phyloP scores from a whole-genome alignment of 306 rosid genomes.

The Malus sylvestris region DNA sequence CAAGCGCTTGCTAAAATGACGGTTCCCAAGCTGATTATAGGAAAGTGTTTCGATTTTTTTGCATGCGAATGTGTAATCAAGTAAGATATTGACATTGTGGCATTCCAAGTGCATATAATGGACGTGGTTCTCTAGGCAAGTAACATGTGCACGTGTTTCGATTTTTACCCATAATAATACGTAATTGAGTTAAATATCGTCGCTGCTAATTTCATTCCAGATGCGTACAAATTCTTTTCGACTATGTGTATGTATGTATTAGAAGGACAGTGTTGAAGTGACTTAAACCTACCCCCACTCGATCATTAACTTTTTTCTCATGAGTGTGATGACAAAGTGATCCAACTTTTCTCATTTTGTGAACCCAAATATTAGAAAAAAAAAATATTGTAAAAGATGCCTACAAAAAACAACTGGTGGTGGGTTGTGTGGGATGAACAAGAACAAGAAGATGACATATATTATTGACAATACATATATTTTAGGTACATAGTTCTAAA shows the following conservation, averaged over 20 bases:
- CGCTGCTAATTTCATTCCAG: too few species aligned
- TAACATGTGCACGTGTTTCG: too few species aligned
- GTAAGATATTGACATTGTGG: not conserved
- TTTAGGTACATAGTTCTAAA: slow-evolving; percentile 34
- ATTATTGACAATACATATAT: not conserved
- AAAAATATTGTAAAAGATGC: not conserved
- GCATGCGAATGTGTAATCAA: too few species aligned
- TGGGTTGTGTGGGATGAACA: not conserved
- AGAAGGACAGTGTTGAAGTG: not conserved
- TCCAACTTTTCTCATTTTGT: slow-evolving; percentile 19
- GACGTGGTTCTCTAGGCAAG: not conserved
- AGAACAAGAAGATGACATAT: not conserved
- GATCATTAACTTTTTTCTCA: slow-evolving; percentile 11
- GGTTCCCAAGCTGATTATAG: not conserved
- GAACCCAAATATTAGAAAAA: not conserved
- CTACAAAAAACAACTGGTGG: not conserved
- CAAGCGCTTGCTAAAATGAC: too few species aligned
- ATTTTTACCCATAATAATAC: too few species aligned
- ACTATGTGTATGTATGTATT: not conserved
- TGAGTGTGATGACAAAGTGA: not conserved
- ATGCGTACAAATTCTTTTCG: too few species aligned
- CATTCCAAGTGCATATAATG: too few species aligned
- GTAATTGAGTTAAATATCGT: too few species aligned
- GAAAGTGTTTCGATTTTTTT: not conserved
- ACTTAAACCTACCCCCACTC: not conserved